Evolutionary conservation across 768 basidiomycete species (phyloP), one percentile per base, ranked within the genome.

Genomic region (Sarcomyxa edulis): DNA sequence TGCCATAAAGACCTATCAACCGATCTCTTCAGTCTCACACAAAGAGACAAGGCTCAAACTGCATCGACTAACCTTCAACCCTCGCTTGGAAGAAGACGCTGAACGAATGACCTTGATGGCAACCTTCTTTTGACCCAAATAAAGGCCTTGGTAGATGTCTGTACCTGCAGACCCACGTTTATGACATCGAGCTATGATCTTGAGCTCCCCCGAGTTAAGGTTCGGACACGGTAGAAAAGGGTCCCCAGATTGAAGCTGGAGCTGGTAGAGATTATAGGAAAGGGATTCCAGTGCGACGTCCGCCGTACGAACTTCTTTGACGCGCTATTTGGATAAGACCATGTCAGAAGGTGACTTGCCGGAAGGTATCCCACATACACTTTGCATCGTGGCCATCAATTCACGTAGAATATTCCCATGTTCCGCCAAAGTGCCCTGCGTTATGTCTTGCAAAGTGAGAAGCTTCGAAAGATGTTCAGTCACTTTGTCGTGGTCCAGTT

Each of bases 91-190:
- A 19, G 68, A 64, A 34, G 69, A 62, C 32, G 76, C 66, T 8
- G 73, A 69, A 26, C 77, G 70, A 22, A 79, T 55, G 6, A 69
- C 65, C 48, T 78, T 78, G 51, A 79, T 71, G 3, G 73, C 71
- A 2, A 78, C 77, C 42, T 74, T 76, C 45, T 76, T 71, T 35
- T 65, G 59, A 20, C 62, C 61, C 1, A 79, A 62, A 55, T 76
- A 79, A 7, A 70, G 21, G 3, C 78, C 78, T 49, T 78, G 72
- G 31, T 62, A 66, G 9, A 76, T 69, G 52, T 75, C 76, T 62
- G 76, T 75, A 3, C 68, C 64, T 10, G 68, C 64, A 6, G 68
- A 72, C 21, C 74, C 74, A 28, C 68, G 66, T 34, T 74, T 65
- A 7, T 78, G 74, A 36, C 68, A 68, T 16, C 65, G 56, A 11